Evolutionary conservation across 2,329 filamentous ascomycete genomes (phyloP).

Genomic region (Phyllosticta citriasiana): DNA sequence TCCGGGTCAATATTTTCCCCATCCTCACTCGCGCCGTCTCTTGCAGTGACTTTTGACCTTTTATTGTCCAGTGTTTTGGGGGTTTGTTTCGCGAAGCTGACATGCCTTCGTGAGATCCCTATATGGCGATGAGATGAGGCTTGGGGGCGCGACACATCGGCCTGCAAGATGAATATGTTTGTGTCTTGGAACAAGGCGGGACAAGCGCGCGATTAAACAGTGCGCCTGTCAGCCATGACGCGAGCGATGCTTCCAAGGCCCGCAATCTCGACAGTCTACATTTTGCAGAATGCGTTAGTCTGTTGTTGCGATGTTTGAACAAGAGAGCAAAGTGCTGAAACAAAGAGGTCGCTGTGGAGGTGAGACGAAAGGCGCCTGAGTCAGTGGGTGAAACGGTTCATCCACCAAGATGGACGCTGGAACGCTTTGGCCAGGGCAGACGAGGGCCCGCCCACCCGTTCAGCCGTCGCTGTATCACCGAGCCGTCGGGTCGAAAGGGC

Average conservation of each 20-base stretch:
- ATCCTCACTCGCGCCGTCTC: neutral
- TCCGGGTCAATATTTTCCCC: neutral
- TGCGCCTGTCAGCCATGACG: conserved; percentile 93
- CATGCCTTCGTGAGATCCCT: neutral
- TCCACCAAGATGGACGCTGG: neutral
- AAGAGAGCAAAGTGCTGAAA: neutral
- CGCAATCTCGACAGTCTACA: conserved; percentile 73
- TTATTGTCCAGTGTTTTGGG: neutral
- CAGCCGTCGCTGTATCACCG: neutral
- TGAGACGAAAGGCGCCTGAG: neutral
- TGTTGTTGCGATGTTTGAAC: conserved; percentile 4
- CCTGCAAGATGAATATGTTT: neutral
- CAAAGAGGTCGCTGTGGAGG: conserved; percentile 7
- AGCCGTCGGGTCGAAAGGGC: neutral
- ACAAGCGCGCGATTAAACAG: conserved; percentile 46
- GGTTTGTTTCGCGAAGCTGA: neutral
- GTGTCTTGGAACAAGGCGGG: neutral
- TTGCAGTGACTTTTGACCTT: neutral
- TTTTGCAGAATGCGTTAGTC: conserved; percentile 9
- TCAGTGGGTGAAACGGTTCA: neutral
- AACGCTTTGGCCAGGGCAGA: neutral
- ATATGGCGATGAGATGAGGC: neutral
- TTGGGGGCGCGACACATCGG: neutral
- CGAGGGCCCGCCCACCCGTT: neutral
- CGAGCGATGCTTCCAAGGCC: conserved; percentile 81